phyloP scores from a whole-genome alignment of 495 filamentous ascomycete genomes.

The Tuber melanosporum region DNA sequence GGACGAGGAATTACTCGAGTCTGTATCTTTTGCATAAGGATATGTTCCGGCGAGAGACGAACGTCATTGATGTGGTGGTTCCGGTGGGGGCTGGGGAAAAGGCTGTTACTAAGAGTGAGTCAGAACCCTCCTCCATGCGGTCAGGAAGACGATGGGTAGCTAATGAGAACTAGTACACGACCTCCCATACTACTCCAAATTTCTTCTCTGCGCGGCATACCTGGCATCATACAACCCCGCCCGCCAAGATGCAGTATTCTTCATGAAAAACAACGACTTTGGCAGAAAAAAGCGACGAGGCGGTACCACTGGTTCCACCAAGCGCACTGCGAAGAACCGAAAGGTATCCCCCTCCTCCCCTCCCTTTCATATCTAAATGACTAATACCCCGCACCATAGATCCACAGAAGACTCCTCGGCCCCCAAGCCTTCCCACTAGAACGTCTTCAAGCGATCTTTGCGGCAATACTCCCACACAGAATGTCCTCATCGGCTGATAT shows the following conservation, averaged over 20 bases:
- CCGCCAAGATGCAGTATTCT: constrained; percentile 68
- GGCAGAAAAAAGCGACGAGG: constrained; percentile 49
- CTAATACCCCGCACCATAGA: constrained; percentile 41
- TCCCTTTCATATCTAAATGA: constrained; percentile 41
- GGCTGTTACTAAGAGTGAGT: constrained; percentile 19
- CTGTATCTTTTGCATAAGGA: constrained; percentile 46
- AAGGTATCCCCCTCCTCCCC: constrained; percentile 48
- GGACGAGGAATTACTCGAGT: constrained; percentile 71
- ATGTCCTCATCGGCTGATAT: constrained; percentile 51
- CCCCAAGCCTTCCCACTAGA: constrained; percentile 80
- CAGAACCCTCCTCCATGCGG: neutral
- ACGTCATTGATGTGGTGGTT: constrained; percentile 51
- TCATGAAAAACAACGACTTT: constrained; percentile 68
- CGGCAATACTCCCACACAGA: constrained; percentile 64
- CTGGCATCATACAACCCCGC: constrained; percentile 84
- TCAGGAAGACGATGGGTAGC: neutral
- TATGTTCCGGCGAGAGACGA: constrained; percentile 39
- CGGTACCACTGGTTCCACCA: constrained; percentile 47
- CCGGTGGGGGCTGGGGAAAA: constrained; percentile 22
- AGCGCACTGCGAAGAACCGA: constrained; percentile 50
- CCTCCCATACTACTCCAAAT: constrained; percentile 73
- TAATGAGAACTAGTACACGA: constrained; percentile 38
- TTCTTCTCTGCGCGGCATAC: constrained; percentile 80
- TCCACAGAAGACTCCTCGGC: constrained; percentile 62
- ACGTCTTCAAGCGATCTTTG: constrained; percentile 79